phyloP scores from a whole-genome alignment of 352 stramenopile genomes.

The Phytophthora macrochlamydospora region DNA sequence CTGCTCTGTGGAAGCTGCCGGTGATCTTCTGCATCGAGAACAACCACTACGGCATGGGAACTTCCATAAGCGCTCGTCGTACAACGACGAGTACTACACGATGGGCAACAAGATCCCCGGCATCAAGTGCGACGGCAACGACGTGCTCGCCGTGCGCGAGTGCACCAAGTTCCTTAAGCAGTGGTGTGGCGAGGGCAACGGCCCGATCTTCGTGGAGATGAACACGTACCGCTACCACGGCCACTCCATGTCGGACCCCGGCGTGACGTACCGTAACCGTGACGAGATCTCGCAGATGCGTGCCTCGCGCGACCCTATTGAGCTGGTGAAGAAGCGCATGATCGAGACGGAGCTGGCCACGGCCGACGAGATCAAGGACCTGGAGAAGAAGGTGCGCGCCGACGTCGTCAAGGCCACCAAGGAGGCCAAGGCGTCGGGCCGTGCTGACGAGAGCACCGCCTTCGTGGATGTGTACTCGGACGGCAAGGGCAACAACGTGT shows the following conservation, averaged over 20 bases:
- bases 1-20: constrained; percentile 97
- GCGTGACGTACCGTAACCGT: constrained; percentile 99
- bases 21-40: constrained; percentile 99
- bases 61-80: constrained; percentile 97
- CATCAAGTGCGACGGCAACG: constrained; percentile 99
- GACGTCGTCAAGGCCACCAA: constrained; percentile 97
- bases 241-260: constrained; percentile 99
- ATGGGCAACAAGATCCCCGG: constrained; percentile 99
- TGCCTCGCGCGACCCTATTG: constrained; percentile 98
- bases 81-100: constrained; percentile 99
- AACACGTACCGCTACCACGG: constrained; percentile 99
- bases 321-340: constrained; percentile 98
- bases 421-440: constrained; percentile 82
- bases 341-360: constrained; percentile 95
- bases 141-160: constrained; percentile 97
- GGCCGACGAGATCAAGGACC: constrained; percentile 98
- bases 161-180: constrained; percentile 98
- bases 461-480: constrained; percentile 93
- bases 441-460: constrained; percentile 46
- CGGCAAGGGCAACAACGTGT: constrained; percentile 90
- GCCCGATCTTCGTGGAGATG: constrained; percentile 99
- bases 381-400: constrained; percentile 98
- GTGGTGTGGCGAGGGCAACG: constrained; percentile 95
- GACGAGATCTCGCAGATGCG: constrained; percentile 99
- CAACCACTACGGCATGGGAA: constrained; percentile 99